Evolutionary conservation across 345 rosid species (phyloP), one percentile per base, ranked within the genome.

Genomic region (Dimocarpus longan): DNA sequence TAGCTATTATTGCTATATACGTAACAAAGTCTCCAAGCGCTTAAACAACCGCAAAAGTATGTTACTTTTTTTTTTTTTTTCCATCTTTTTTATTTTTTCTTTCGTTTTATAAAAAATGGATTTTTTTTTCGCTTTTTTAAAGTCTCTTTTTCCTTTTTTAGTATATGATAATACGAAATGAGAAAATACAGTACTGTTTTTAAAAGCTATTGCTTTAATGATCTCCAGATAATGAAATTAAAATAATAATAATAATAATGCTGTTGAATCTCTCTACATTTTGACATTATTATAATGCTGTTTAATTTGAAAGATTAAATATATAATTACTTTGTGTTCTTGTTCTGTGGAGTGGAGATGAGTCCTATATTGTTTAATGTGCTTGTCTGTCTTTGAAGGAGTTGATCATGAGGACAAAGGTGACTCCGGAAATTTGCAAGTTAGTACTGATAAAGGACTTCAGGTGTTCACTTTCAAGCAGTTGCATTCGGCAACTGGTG

Each of bases 1-100:
- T 83, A 90, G 98, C 84, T 95, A 95, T 82, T 95, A 93, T 76
- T 93, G 99, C 95, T 95, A 95, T 71, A 88, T 95, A 19, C 92
- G 95, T 22, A 89, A 85, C 89, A 95, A 88, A 86, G 90, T 92
- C 76, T 91, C 97, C 56, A 89, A 86, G 79, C 96, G 87, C 80
- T 83, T 74, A 52, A 89, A 71, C 39, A 73, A 78, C 77, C 83
- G 28, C 82, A 83, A 85, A 80, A 78, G 93, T 89, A 75, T 84
- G 90, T 69, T n/a, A 39, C 28, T 1, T 44, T 80, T 43, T 48
- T 54, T 21, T n/a, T n/a, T 10, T 21, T 54, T 54, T 50, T 12
- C 2, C 32, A 28, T 28, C 32, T 28, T 50, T 50, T 48, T 50
- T 10, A 50, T 50, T 50, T 50, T 10, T 50, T 13, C 56, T 50